Conservation (phyloP, 345 rosid species). For the Chamaenerion angustifolium region DNA sequence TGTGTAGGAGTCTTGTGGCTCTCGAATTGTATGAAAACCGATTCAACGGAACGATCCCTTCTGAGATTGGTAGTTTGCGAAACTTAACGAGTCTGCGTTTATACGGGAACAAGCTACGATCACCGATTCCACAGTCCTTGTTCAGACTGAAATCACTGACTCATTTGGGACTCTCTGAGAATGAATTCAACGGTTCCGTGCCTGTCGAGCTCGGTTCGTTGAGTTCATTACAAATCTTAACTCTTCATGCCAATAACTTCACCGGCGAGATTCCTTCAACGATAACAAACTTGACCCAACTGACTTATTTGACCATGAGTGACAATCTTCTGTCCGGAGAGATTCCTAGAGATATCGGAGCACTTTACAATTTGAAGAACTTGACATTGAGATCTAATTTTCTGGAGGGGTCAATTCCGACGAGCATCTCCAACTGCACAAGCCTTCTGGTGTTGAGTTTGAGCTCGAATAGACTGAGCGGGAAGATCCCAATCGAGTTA, state of each 20-base stretch:
- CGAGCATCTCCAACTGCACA: conserved; percentile 60
- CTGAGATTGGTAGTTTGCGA: conserved; percentile 49
- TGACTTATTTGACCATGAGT: conserved; percentile 51
- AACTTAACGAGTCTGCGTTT: conserved; percentile 31
- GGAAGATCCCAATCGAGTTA: conserved; percentile 51
- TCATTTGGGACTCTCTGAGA: conserved; percentile 45
- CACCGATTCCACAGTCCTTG: conserved; percentile 56
- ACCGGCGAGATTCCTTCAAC: conserved; percentile 53
- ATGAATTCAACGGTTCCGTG: conserved; percentile 43
- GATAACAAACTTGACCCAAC: conserved; percentile 39
- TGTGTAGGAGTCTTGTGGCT: conserved; percentile 29
- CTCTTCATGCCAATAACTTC: conserved; percentile 56
- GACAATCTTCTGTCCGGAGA: conserved; percentile 44
- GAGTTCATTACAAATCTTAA: conserved; percentile 37
- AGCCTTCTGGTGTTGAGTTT: conserved; percentile 26
- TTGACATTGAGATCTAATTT: conserved; percentile 30
- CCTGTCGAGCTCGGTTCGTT: conserved; percentile 41
- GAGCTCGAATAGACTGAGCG: conserved; percentile 27
- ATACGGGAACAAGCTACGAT: conserved; percentile 37
- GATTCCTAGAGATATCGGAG: conserved; percentile 51
- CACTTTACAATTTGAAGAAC: conserved; percentile 50
- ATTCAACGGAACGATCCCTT: conserved; percentile 52
- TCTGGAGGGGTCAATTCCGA: conserved; percentile 68
- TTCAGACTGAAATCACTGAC: conserved; percentile 41
- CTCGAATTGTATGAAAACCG: conserved; percentile 44